A percentile compares a stretch with the other conserved stretches of the same genome.
phyloP scores from a whole-genome alignment of 495 filamentous ascomycete species.

The Aspergillus coremiiformis region DNA sequence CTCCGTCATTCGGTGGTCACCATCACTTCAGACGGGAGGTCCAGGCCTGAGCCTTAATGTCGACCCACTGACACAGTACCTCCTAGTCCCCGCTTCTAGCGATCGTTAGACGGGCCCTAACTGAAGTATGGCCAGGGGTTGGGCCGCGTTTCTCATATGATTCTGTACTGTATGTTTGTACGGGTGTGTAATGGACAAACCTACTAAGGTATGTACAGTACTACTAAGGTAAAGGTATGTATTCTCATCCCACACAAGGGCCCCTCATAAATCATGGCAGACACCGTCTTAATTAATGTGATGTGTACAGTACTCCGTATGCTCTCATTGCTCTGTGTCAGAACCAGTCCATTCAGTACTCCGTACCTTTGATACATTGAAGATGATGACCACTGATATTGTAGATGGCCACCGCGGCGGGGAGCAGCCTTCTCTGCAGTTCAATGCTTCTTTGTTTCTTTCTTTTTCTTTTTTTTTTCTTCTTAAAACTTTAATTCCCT shows the following conservation, averaged over 20 bases:
- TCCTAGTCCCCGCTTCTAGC: constrained; percentile 16
- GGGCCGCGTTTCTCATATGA: constrained; percentile 9
- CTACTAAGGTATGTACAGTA: neutral
- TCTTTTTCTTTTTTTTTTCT: too few relatives aligned
- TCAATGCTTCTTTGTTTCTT: neutral
- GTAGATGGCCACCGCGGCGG: neutral
- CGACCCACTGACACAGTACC: too few relatives aligned
- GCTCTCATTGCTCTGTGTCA: neutral
- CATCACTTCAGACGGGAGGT: constrained; percentile 6
- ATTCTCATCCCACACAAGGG: constrained; percentile 6
- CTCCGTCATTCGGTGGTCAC: neutral
- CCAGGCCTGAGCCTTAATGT: constrained; percentile 22
- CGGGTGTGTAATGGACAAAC: neutral
- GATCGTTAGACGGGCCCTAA: constrained; percentile 17
- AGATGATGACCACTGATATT: neutral
- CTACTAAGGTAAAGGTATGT: too few relatives aligned
- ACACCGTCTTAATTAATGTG: constrained; percentile 2
- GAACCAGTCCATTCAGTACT: neutral
- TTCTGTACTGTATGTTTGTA: neutral
- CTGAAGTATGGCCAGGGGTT: constrained; percentile 16
- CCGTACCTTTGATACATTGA: neutral
- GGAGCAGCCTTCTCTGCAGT: neutral
- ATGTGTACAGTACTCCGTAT: too few relatives aligned
- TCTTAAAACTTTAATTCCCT: neutral
- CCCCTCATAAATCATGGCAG: neutral